Evolutionary conservation across 352 stramenopile species (phyloP).

Genomic region (Globisporangium iwayamae): DNA sequence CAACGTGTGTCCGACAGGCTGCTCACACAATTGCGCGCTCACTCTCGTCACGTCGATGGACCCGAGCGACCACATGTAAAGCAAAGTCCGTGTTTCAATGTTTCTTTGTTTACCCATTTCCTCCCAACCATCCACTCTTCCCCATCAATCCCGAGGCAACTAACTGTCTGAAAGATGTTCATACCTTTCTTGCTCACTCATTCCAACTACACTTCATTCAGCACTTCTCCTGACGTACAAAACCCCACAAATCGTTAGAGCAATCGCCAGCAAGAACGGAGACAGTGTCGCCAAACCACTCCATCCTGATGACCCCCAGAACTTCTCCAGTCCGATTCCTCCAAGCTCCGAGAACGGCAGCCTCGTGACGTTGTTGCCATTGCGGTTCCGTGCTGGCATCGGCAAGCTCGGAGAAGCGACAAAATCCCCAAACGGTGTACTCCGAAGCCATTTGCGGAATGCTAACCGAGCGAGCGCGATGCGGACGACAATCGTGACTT

Average conservation of each 20-base stretch:
- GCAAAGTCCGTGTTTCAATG: background rate
- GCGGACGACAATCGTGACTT: constrained; percentile 31
- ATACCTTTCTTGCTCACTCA: background rate
- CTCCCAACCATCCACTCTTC: background rate
- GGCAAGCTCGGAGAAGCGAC: background rate
- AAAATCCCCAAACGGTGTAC: constrained; percentile 22
- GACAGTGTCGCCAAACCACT: background rate
- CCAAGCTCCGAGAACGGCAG: constrained; percentile 9
- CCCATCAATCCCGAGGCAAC: background rate
- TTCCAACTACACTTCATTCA: too few species aligned
- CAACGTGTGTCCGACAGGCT: constrained; percentile 70
- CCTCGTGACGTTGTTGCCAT: background rate
- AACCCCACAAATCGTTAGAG: background rate
- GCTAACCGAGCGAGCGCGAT: constrained; percentile 35
- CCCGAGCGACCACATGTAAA: constrained; percentile 12
- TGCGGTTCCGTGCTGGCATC: background rate
- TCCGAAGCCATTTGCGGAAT: constrained; percentile 28
- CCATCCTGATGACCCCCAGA: constrained; percentile 6
- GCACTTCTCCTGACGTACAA: constrained; percentile 1
- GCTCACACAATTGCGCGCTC: constrained; percentile 62
- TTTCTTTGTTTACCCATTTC: background rate
- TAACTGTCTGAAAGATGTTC: background rate
- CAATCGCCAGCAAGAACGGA: background rate
- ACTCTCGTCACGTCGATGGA: constrained; percentile 28
- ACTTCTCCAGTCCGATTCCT: constrained; percentile 6